Evolutionary conservation across 2,329 filamentous ascomycete genomes (phyloP), one percentile per base, ranked within the genome.

Genomic region (Apiospora kogelbergensis): DNA sequence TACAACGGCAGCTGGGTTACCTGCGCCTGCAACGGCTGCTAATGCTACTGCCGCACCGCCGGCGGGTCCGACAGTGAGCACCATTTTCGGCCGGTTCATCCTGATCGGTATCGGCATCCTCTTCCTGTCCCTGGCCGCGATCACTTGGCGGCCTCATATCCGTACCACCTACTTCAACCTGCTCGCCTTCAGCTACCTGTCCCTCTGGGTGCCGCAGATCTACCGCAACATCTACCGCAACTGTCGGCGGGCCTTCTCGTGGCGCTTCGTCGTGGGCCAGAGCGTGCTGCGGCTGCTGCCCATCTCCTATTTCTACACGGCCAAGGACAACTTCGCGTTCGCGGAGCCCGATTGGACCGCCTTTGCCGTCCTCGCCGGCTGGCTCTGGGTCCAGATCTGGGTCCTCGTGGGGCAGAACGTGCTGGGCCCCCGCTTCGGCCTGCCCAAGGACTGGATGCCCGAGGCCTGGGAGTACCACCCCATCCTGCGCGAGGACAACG

Each of bases 381-480:
- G 95, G 95, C 80, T 98, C 3, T 97, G 94, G 94, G 72, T 94
- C 15, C 96, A 99, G 80, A 87, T 97, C 30, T 88, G 93, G 78
- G 77, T 92, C 9, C 85, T 99, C n/a, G 89, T 84, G 1, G 91
- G 89, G 53, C 96, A 99, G 82, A 93, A 95, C 73, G 84, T 97
- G 17, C 83, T 98, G 3, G 95, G 96, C 0, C 94, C 95, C 1
- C 86, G 96, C n/a, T 95, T 96, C 81, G 94, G 94, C 68, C 82
- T 98, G 0, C 91, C 90, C 2, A 86, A 88, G 60, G 86, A 88
- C 66, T 91, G 89, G 89, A 83, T 85, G 70, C 87, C 89, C n/a
- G 87, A 90, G 68, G 93, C 92, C 0, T 99, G 97, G 87, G 95
- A 99, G 77, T 99, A 99, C 78, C 95, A 99, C 78, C 95, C 94